A percentile compares a stretch with the other conserved stretches of the same genome.
phyloP scores from a whole-genome alignment of 2,329 filamentous ascomycete genomes.

The Sporothrix phasma region DNA sequence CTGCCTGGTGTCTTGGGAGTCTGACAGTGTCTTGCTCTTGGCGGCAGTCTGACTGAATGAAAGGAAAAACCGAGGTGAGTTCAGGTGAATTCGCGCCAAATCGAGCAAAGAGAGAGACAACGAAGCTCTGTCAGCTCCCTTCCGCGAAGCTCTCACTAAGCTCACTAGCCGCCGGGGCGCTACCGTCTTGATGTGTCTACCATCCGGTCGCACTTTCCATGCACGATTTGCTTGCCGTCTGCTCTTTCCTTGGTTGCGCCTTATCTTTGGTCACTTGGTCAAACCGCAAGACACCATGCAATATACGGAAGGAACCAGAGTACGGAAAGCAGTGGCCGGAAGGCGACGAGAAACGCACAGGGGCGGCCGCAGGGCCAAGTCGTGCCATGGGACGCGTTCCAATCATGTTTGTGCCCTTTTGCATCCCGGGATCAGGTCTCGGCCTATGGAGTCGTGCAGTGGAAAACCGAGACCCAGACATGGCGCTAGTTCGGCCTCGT shows the following conservation, averaged over 20 bases:
- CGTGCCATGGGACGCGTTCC: neutral
- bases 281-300: neutral
- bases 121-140: neutral
- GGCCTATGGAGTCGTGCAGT: slow-evolving; percentile 6
- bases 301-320: neutral
- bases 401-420: neutral
- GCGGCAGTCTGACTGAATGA: neutral
- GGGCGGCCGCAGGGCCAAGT: neutral
- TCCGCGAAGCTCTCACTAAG: neutral
- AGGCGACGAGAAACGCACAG: neutral
- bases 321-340: neutral
- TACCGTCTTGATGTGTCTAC: neutral
- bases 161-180: neutral
- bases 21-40: neutral
- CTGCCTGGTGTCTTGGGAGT: neutral
- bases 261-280: neutral
- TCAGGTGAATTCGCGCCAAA: too few relatives aligned
- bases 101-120: neutral
- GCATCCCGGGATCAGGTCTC: neutral
- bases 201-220: neutral
- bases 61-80: neutral
- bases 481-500: neutral
- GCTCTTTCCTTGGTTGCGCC: neutral
- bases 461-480: neutral
- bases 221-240: neutral